These are phyloP conservation scores for Kitagawia praeruptora DNA, from an alignment of 129 eudicot species.

Conservation along the genomic window DNA sequence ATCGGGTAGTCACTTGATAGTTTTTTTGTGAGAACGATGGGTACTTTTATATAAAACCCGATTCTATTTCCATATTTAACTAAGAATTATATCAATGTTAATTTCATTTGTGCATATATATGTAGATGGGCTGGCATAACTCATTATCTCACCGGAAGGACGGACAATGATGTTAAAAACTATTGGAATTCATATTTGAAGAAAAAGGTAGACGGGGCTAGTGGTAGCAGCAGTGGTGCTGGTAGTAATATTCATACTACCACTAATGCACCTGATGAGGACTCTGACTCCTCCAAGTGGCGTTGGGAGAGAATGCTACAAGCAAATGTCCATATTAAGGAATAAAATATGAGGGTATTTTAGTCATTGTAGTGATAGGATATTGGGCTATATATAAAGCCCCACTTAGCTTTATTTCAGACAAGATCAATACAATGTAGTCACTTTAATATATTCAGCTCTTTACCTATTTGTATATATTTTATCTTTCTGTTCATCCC, in stretches of 20 bases:
- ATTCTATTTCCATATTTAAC: background rate
- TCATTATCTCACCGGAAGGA: conserved; percentile 34
- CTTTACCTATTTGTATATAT: too few species aligned
- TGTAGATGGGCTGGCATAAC: conserved; percentile 54
- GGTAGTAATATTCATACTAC: background rate
- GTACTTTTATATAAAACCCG: too few species aligned
- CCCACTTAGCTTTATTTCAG: too few species aligned
- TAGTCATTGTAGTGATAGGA: too few species aligned
- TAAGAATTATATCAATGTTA: background rate
- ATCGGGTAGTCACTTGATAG: too few species aligned
- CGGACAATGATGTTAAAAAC: conserved; percentile 47
- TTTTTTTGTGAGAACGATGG: too few species aligned
- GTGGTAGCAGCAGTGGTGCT: too few species aligned
- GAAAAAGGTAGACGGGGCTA: background rate
- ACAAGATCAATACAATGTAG: too few species aligned
- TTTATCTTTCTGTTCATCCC: too few species aligned
- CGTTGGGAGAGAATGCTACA: background rate
- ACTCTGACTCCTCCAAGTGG: background rate
- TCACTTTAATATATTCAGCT: too few species aligned
- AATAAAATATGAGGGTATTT: too few species aligned
- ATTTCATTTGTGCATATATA: background rate
- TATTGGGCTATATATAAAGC: too few species aligned
- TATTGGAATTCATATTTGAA: conserved; percentile 44
- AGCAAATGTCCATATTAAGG: background rate
- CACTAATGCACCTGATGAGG: background rate